Conservation (phyloP, 352 stramenopile species). For the Phytophthora megakarya region DNA sequence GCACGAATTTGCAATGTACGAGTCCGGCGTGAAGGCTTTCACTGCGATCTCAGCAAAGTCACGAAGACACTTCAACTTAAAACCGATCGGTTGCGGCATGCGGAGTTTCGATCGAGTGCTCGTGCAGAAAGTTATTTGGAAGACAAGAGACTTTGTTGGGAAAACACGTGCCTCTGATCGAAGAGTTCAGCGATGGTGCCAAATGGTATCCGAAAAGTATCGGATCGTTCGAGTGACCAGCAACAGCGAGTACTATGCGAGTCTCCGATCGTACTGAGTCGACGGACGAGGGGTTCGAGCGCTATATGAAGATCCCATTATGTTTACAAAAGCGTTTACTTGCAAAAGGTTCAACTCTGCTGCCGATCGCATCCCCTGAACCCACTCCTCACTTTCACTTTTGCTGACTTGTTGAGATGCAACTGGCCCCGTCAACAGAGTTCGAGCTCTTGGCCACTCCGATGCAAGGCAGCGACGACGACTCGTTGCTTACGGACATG, state of each 20-base stretch:
- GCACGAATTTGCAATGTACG: too few relatives aligned
- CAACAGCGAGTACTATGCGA: not conserved
- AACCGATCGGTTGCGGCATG: not conserved
- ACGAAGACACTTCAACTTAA: too few relatives aligned
- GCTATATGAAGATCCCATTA: not conserved
- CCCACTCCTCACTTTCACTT: constrained; percentile 22
- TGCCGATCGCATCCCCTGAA: constrained; percentile 8
- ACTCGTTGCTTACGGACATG: constrained; percentile 14
- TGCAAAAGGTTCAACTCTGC: not conserved
- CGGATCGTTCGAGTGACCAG: not conserved
- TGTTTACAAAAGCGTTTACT: not conserved
- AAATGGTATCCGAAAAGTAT: not conserved
- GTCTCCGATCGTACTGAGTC: too few relatives aligned
- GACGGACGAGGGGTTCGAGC: too few relatives aligned
- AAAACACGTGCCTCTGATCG: too few relatives aligned
- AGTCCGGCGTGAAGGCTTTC: too few relatives aligned
- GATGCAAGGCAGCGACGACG: not conserved
- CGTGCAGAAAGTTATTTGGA: too few relatives aligned
- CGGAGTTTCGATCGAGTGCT: not conserved
- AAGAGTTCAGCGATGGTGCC: not conserved
- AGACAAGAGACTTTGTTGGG: too few relatives aligned
- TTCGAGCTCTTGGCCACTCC: not conserved
- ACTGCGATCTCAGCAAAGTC: too few relatives aligned
- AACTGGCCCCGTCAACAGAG: not conserved
- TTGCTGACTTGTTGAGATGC: constrained; percentile 9